phyloP scores from a whole-genome alignment of 257 asterid genomes.

The Penstemon davidsonii region DNA sequence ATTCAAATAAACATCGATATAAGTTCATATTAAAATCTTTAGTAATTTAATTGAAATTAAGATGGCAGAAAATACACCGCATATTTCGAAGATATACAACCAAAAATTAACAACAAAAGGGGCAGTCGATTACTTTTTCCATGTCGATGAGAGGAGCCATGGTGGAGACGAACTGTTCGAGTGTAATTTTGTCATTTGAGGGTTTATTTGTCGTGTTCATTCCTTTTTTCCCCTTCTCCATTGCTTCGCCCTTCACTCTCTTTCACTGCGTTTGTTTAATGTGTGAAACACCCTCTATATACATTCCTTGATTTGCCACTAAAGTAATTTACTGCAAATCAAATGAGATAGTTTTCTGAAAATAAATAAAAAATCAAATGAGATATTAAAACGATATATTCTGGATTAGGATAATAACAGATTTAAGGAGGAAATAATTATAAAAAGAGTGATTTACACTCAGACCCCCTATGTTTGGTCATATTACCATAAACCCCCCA shows the following conservation, averaged over 20 bases:
- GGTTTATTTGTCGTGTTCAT: conserved; percentile 32
- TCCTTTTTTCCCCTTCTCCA: conserved; percentile 62
- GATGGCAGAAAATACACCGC: conserved; percentile 10
- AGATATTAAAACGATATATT: too few species aligned
- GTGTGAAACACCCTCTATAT: not conserved
- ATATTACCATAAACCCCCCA: too few species aligned
- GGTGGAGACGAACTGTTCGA: conserved; percentile 83
- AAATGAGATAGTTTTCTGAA: too few species aligned
- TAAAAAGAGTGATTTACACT: too few species aligned
- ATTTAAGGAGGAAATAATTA: too few species aligned
- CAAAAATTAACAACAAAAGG: conserved; percentile 1
- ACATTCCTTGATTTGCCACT: too few species aligned
- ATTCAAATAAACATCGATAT: not conserved
- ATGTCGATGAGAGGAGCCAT: conserved; percentile 88
- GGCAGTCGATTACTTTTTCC: conserved; percentile 62
- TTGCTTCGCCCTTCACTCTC: conserved; percentile 29
- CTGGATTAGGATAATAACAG: too few species aligned
- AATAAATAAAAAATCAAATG: too few species aligned
- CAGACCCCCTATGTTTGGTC: too few species aligned
- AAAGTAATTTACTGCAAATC: too few species aligned
- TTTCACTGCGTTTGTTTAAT: not conserved
- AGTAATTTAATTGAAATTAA: not conserved
- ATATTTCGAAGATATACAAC: conserved; percentile 14
- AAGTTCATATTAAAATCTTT: too few species aligned
- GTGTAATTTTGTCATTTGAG: conserved; percentile 46